phyloP scores from a whole-genome alignment of 805 yeast species.

The Kuraishia capsulata region DNA sequence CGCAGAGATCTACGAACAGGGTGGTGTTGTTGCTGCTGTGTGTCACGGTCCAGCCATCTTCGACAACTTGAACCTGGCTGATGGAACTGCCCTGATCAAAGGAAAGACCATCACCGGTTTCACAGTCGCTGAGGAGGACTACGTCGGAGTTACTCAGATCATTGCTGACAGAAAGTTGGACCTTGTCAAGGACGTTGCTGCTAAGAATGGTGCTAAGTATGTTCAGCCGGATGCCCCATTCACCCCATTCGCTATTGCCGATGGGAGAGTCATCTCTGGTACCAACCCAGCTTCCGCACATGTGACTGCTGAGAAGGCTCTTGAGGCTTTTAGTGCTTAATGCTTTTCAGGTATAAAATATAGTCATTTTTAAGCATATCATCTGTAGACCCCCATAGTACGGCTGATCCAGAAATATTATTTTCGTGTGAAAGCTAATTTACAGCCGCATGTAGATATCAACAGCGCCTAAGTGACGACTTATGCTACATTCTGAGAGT shows the following conservation, averaged over 20 bases:
- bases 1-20: constrained; percentile 33
- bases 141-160: constrained; percentile 15
- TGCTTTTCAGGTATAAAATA: background rate
- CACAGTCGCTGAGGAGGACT: constrained; percentile 43
- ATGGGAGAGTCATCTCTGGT: constrained; percentile 57
- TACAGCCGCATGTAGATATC: no score
- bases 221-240: constrained; percentile 41
- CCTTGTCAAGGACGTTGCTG: constrained; percentile 29
- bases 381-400: no score
- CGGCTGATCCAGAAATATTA: no score
- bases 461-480: no score
- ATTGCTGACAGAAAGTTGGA: constrained; percentile 18
- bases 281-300: constrained; percentile 37
- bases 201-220: constrained; percentile 32
- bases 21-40: constrained; percentile 54
- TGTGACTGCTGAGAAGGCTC: constrained; percentile 5
- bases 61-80: constrained; percentile 31
- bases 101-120: constrained; percentile 57
- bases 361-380: no score
- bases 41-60: constrained; percentile 64
- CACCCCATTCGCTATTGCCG: constrained; percentile 40
- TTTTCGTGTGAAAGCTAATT: no score
- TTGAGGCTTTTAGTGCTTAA: constrained; percentile 1
- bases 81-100: constrained; percentile 34
- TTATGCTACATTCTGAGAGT: no score